Evolutionary conservation across 2,329 filamentous ascomycete species (phyloP).

Genomic region (Stagonosporopsis chrysanthemi): DNA sequence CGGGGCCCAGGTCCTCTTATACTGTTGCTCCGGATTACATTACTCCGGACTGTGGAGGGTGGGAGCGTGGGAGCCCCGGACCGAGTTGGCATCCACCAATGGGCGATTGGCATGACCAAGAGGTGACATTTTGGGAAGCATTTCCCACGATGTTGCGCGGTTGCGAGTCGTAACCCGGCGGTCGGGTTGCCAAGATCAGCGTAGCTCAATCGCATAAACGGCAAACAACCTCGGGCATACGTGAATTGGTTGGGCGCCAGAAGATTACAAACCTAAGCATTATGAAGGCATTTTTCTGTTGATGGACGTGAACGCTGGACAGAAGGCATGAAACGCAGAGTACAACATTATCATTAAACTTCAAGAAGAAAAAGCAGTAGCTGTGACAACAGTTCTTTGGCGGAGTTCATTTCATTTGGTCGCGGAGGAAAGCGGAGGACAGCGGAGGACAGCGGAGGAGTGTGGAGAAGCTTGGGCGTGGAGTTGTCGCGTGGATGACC

Average conservation of each 20-base stretch:
- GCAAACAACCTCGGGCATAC: not conserved
- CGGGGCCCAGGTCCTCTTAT: constrained; percentile 19
- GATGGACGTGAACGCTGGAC: not conserved
- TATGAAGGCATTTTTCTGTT: not conserved
- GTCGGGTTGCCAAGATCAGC: constrained; percentile 17
- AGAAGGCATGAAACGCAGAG: not conserved
- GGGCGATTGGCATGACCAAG: constrained; percentile 11
- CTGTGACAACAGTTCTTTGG: too few species aligned
- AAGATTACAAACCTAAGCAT: not conserved
- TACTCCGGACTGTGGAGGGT: constrained; percentile 21
- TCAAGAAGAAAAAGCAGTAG: not conserved
- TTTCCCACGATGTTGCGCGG: constrained; percentile 3
- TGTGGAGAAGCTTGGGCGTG: constrained; percentile 19
- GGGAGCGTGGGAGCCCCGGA: constrained; percentile 21
- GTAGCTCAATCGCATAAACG: constrained; percentile 8
- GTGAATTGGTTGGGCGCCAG: not conserved
- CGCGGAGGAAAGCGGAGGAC: not conserved
- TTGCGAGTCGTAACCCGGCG: constrained; percentile 11
- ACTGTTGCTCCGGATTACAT: constrained; percentile 15
- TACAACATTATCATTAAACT: too few species aligned
- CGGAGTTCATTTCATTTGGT: not conserved
- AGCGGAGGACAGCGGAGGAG: constrained; percentile 16
- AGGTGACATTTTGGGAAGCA: constrained; percentile 12
- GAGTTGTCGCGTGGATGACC: constrained; percentile 7
- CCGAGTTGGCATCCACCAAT: constrained; percentile 12